Conservation (phyloP, 2,329 filamentous ascomycete species). For the Fusarium robinianum region DNA sequence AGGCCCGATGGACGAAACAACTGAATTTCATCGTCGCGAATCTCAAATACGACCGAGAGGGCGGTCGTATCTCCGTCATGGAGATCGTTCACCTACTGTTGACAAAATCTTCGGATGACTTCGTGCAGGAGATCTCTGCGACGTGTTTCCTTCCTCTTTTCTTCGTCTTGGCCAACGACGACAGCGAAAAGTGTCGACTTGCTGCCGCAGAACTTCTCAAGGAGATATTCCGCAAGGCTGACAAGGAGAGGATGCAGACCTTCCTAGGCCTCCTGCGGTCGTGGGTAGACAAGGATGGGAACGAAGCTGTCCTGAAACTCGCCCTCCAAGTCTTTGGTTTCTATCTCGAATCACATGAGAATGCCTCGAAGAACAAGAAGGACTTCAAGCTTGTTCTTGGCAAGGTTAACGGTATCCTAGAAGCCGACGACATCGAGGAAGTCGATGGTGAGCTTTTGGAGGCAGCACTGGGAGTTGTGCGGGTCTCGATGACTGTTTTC, state of each 20-base stretch:
- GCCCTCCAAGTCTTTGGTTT: constrained; percentile 81
- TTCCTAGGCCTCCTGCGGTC: constrained; percentile 72
- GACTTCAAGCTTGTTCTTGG: constrained; percentile 68
- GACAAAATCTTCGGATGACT: constrained; percentile 79
- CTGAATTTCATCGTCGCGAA: constrained; percentile 88
- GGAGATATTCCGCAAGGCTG: constrained; percentile 77
- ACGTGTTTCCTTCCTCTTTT: constrained; percentile 87
- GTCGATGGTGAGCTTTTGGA: constrained; percentile 74
- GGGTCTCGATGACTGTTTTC: constrained; percentile 68
- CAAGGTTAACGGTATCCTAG: constrained; percentile 58
- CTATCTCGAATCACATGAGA: constrained; percentile 74
- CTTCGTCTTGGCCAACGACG: constrained; percentile 85
- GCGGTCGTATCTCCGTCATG: constrained; percentile 90
- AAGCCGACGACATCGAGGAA: constrained; percentile 56
- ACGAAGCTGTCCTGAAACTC: constrained; percentile 70
- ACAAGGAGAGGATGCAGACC: constrained; percentile 70
- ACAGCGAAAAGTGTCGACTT: constrained; percentile 81
- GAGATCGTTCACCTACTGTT: constrained; percentile 88
- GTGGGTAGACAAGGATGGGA: constrained; percentile 78
- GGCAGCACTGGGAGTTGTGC: constrained; percentile 70
- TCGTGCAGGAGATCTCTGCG: constrained; percentile 79
- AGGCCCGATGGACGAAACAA: constrained; percentile 86
- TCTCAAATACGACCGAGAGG: constrained; percentile 84
- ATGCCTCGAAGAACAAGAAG: constrained; percentile 63
- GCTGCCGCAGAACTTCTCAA: constrained; percentile 80